Evolutionary conservation across 2,329 filamentous ascomycete genomes (phyloP), one percentile per base, ranked within the genome.

Genomic region (Corynespora cassiicola): DNA sequence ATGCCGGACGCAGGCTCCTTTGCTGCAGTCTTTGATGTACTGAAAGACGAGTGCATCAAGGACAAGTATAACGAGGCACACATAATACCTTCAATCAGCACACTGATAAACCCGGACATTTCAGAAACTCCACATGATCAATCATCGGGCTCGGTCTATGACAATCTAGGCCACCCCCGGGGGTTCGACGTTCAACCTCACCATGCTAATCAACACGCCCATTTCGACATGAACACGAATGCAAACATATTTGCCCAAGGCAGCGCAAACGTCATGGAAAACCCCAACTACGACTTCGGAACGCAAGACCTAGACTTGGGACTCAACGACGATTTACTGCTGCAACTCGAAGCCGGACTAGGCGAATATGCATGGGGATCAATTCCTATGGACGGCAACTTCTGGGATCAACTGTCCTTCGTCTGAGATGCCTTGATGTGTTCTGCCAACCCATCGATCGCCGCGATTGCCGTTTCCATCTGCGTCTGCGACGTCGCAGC

Each of bases 401-500:
- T 42, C 25, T 44, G 31, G 28, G 32, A 42, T 23, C 46, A 43
- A 31, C 17, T 38, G 9, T 30, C 24, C 17, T 39, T 38, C n/a
- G 26, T 42, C 15, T 50, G 31, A 28, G 32, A 30, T 7, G 29
- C 26, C 28, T 17, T 17, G 15, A 54, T 46, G n/a, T 47, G 50
- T 10, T 52, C 45, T 7, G 23, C 18, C 24, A 54, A 35, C 20
- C 33, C 35, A 42, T 71, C 61, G 2, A 71, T 58, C 7, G 68
- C 70, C 15, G 59, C 60, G 38, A 58, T 61, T 1, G 66, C 68
- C 28, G 63, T 68, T 10, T 55, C 54, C 26, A 60, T 56, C 42
- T 72, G 71, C 4, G 62, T 69, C 36, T 66, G 56, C 4, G 48
- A 51, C 2, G 75, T 77, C 0, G 74, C 67, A 2, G 73, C 74